Conservation (phyloP, 257 asterid genomes). For the Scutellaria baicalensis region DNA sequence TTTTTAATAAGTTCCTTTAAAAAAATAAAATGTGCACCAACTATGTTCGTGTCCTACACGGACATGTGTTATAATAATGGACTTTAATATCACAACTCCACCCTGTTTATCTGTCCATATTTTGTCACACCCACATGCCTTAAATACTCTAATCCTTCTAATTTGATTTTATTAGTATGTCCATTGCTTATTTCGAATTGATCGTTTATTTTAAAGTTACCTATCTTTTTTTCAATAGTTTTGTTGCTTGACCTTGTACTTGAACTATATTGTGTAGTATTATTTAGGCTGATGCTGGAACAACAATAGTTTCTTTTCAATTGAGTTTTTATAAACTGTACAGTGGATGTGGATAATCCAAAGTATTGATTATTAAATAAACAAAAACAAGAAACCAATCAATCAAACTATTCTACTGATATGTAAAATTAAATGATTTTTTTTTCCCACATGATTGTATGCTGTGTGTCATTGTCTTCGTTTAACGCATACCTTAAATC, state of each 20-base stretch:
- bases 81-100: background rate
- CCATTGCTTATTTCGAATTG: background rate
- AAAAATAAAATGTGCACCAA: background rate
- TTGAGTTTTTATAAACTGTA: too few relatives aligned
- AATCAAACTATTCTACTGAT: background rate
- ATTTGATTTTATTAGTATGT: background rate
- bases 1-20: background rate
- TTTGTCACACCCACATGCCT: conserved; percentile 19
- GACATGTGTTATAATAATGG: background rate
- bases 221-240: too few relatives aligned
- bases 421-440: background rate
- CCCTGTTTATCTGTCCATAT: conserved; percentile 8
- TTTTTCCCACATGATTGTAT: too few relatives aligned
- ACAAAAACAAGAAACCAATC: background rate
- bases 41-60: background rate
- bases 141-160: background rate
- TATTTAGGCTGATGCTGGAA: too few relatives aligned
- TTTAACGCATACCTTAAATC: conserved; percentile 41
- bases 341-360: background rate
- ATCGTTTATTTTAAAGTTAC: too few relatives aligned
- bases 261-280: too few relatives aligned
- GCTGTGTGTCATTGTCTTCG: conserved; percentile 15
- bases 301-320: background rate
- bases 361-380: background rate
- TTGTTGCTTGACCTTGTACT: too few relatives aligned